Conservation (phyloP, 805 yeast genomes). For the Naumovozyma castellii region DNA sequence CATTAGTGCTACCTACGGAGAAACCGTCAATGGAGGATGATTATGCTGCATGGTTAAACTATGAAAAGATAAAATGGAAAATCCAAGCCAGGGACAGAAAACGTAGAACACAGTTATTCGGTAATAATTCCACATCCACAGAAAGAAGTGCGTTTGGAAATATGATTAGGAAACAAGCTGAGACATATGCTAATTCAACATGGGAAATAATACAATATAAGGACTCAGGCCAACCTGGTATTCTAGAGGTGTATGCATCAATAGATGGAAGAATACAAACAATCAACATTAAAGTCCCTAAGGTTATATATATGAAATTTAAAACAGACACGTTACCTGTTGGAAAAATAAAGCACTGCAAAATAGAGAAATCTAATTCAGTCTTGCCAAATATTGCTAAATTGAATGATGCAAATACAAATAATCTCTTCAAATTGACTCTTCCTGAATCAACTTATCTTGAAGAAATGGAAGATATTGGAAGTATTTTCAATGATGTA, state of each 20-base stretch:
- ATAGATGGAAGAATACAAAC: constrained; percentile 67
- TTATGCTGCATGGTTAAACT: constrained; percentile 56
- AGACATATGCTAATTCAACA: constrained; percentile 58
- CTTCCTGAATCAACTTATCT: constrained; percentile 59
- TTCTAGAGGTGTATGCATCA: constrained; percentile 58
- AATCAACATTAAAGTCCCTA: constrained; percentile 64
- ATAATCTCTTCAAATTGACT: constrained; percentile 48
- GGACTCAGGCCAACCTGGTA: constrained; percentile 56
- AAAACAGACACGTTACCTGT: constrained; percentile 38
- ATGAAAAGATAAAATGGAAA: constrained; percentile 84
- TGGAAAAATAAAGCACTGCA: constrained; percentile 39
- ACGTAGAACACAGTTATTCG: constrained; percentile 72
- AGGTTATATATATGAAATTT: constrained; percentile 60
- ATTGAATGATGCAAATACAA: constrained; percentile 31
- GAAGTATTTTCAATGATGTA: constrained; percentile 54
- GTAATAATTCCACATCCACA: constrained; percentile 44
- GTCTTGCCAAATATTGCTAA: constrained; percentile 57
- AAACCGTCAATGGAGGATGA: constrained; percentile 58
- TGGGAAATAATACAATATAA: constrained; percentile 83
- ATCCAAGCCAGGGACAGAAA: constrained; percentile 61
- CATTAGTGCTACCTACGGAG: constrained; percentile 34
- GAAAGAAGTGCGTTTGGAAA: constrained; percentile 56
- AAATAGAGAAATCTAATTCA: constrained; percentile 49
- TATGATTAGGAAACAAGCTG: constrained; percentile 70
- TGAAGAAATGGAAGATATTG: constrained; percentile 47